These are phyloP conservation scores for Leucocoprinus leucothites DNA, from an alignment of 768 basidiomycete genomes.

Conservation along the genomic window DNA sequence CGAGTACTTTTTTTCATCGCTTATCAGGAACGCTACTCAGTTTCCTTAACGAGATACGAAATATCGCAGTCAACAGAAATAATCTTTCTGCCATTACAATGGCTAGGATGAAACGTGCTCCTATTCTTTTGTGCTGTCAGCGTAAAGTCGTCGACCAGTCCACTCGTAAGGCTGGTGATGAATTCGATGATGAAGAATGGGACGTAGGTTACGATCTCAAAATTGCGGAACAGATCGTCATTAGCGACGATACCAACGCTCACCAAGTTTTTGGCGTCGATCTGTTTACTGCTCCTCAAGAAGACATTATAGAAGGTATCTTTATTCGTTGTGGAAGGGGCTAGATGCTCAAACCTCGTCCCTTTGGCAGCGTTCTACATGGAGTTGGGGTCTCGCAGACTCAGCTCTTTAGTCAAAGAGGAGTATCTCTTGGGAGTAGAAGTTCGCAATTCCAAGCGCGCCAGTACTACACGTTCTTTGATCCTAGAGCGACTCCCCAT, in stretches of 20 bases:
- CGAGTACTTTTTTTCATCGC: not conserved
- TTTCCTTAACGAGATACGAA: slow-evolving; percentile 78
- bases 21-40: slow-evolving; percentile 32
- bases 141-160: slow-evolving; percentile 41
- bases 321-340: not conserved
- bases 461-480: slow-evolving; percentile 52
- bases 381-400: slow-evolving; percentile 67
- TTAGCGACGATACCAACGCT: slow-evolving; percentile 84
- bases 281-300: slow-evolving; percentile 80
- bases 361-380: slow-evolving; percentile 62
- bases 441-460: slow-evolving; percentile 41
- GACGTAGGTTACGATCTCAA: slow-evolving; percentile 72
- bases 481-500: slow-evolving; percentile 84
- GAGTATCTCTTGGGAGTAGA: slow-evolving; percentile 65
- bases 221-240: slow-evolving; percentile 64
- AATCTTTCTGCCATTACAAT: slow-evolving; percentile 50
- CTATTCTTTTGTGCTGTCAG: slow-evolving; percentile 74
- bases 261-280: slow-evolving; percentile 76
- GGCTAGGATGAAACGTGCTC: slow-evolving; percentile 61
- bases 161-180: slow-evolving; percentile 21
- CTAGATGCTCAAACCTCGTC: slow-evolving; percentile 5
- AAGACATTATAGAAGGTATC: slow-evolving; percentile 84
- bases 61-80: slow-evolving; percentile 77
- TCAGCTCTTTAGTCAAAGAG: slow-evolving; percentile 74
- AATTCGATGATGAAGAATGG: slow-evolving; percentile 57